These are phyloP conservation scores for Tuber magnatum DNA, from an alignment of 495 filamentous ascomycete genomes.

Conservation along the genomic window DNA sequence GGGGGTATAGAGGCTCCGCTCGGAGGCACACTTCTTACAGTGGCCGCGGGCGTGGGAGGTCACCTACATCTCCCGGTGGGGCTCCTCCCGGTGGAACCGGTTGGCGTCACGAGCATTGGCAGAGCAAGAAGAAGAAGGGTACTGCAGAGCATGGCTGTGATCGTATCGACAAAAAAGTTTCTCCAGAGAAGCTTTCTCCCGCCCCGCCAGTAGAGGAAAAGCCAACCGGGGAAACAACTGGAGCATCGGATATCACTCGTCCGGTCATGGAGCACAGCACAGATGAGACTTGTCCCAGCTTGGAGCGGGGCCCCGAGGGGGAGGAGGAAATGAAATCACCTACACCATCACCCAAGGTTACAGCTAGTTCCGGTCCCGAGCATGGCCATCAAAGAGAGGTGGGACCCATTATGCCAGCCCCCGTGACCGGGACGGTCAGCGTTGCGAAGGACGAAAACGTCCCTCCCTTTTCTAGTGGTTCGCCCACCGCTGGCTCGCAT, in stretches of 20 bases:
- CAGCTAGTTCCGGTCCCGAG: background rate
- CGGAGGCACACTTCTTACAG: background rate
- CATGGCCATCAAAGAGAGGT: background rate
- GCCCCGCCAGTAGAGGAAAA: background rate
- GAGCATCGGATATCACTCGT: background rate
- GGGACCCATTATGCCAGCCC: background rate
- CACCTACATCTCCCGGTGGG: background rate
- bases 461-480: background rate
- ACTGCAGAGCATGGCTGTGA: background rate
- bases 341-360: background rate
- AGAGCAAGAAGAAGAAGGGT: background rate
- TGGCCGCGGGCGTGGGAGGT: background rate
- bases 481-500: background rate
- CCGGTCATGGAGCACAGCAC: background rate
- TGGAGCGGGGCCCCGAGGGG: background rate
- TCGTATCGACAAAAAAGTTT: no score
- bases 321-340: background rate
- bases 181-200: background rate
- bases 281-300: background rate
- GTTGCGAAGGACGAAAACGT: background rate
- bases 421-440: background rate
- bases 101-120: background rate
- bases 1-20: background rate
- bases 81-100: background rate
- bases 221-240: background rate